Evolutionary conservation across 2,329 filamentous ascomycete species (phyloP), one percentile per base, ranked within the genome.

Genomic region (Paracamarosporium sp.): DNA sequence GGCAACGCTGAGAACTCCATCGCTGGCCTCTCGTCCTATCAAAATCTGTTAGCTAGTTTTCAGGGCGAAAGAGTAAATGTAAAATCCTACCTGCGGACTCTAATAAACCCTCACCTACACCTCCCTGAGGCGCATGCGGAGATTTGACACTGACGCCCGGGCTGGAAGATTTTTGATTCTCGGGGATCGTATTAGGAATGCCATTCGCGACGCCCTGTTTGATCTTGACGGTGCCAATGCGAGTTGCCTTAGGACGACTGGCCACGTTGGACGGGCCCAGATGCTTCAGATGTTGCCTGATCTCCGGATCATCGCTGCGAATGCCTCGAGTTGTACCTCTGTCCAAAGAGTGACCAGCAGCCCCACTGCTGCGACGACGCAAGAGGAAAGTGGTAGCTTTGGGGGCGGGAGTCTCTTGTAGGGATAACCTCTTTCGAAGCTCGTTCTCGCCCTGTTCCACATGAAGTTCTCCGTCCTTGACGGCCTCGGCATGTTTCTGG

Each of bases 231-330:
- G 81, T 83, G 56, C 82, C 82, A 72, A 86, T 88, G 33, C 86
- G 84, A 6, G 87, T 89, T 33, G 83, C 76, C 52, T 85, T 84
- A 2, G 87, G 87, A 40, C 82, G 79, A 60, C 81, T 86, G 20
- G 87, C 87, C 15, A 84, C 78, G 64, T 89, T 89, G 17, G 85
- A 88, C 0, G 87, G 87, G 4, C 87, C 87, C 2, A 89, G 80
- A 66, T 88, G 85, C 67, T 85, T 87, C 20, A 89, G 74, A 56
- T 88, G 86, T 65, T 88, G 80, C 46, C 81, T 80, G 48, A 88
- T 76, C 28, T 87, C 83, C 36, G 84, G 79, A 8, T 83, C 83
- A 44, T 81, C 78, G 51, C 80, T 82, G 24, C 83, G 77, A 51
- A 86, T 79, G 8, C 81, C 70, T 25, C 77, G 58, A 4, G 74